Evolutionary conservation across 148 eudicot species (phyloP), one percentile per base, ranked within the genome.

Genomic region (Rheum nobile): DNA sequence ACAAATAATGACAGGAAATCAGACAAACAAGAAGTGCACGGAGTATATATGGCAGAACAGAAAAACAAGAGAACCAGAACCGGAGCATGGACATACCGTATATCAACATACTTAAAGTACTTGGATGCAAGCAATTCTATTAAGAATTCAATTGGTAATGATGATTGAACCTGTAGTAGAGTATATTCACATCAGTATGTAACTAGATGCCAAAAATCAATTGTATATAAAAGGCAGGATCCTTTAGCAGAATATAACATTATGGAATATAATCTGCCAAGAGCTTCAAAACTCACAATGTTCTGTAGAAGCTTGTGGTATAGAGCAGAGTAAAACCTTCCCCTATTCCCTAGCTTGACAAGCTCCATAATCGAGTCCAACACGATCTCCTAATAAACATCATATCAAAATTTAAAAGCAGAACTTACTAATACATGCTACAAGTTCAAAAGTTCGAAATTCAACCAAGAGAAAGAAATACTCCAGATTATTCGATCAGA

Each of bases 361-460:
- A 88, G 87, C 83, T 91, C 98, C 98, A 94, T 91, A 46, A 91
- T 26, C 19, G 97, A 75, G 61, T 90, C 97, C 81, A 94, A 70
- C 76, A 84, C 90, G 55, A 88, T 88, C 81, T 91, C 97, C 98
- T 93, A 79, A 63, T 42, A 52, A 77, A 42, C 59, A 71, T 11
- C 63, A 29, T 13, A 38, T 46, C 57, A 46, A 54, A 42, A 38
- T 21, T 61, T 8, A 55, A 24, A 21, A 55, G 3, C 29, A 55
- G 63, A 55, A 21, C 12, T 55, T 24, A 55, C 63, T 21, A 22
- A 65, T 12, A 16, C 10, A 47, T n/a, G 19, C 12, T 17, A 52
- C 14, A 38, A 22, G 48, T 31, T 69, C 29, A 69, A 35, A 70
- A 9, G 22, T 41, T 41, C 43, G 11, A 8, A 35, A 57, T 9